phyloP scores from a whole-genome alignment of 176 grass and related monocot genomes.

The Aegilops umbellulata region DNA sequence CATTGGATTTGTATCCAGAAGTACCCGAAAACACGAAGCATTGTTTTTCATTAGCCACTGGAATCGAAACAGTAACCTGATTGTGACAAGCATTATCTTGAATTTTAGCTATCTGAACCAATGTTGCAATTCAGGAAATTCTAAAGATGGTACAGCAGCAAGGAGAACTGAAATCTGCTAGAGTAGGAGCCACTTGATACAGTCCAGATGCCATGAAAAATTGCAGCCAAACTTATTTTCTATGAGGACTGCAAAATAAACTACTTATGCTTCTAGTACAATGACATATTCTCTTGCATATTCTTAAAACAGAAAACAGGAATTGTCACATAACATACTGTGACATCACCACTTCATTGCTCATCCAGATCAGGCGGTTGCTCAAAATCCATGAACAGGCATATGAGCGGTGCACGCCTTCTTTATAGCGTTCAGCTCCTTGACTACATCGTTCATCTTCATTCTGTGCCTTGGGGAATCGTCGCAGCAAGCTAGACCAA shows the following conservation, averaged over 20 bases:
- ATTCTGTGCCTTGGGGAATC: background rate
- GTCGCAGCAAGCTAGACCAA: constrained; percentile 9
- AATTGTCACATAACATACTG: no score
- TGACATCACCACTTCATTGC: no score
- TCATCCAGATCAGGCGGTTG: background rate
- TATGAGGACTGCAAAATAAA: no score
- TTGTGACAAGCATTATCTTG: background rate
- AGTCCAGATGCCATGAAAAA: no score
- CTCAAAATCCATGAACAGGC: background rate
- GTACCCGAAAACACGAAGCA: no score
- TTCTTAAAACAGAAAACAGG: no score
- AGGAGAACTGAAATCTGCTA: background rate
- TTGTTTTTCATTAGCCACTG: no score
- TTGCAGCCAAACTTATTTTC: no score
- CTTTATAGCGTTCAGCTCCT: constrained; percentile 2
- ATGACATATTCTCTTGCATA: no score
- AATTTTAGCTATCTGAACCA: background rate
- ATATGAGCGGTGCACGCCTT: background rate
- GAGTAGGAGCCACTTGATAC: no score
- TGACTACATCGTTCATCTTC: background rate
- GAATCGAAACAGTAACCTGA: background rate
- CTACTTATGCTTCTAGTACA: no score
- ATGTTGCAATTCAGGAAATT: background rate
- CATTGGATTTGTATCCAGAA: no score
- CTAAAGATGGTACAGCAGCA: background rate